These are phyloP conservation scores for Allantophomopsis lycopodina DNA, from an alignment of 2,329 filamentous ascomycete species.

Conservation along the genomic window DNA sequence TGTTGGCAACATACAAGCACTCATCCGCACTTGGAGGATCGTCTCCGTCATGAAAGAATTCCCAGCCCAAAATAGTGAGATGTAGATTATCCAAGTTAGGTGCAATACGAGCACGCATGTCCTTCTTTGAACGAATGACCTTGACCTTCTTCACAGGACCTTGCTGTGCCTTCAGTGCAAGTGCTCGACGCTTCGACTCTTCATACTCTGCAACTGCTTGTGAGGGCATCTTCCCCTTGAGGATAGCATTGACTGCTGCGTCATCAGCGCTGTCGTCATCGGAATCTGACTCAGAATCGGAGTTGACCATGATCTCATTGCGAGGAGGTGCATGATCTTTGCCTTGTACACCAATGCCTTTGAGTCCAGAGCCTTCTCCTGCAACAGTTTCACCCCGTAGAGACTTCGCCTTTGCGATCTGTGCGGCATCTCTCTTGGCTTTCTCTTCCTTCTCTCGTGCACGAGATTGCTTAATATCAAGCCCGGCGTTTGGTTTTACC, in stretches of 20 bases:
- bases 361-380: constrained; percentile 67
- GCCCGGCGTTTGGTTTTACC: constrained; percentile 1
- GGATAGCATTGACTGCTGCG: constrained; percentile 28
- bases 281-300: constrained; percentile 58
- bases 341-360: constrained; percentile 54
- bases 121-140: constrained; percentile 70
- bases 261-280: constrained; percentile 61
- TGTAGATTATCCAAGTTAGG: constrained; percentile 81
- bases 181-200: constrained; percentile 27
- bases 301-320: constrained; percentile 79
- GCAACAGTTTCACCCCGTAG: constrained; percentile 38
- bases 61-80: constrained; percentile 79
- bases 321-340: constrained; percentile 66
- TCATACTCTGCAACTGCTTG: constrained; percentile 25
- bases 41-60: constrained; percentile 82
- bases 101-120: constrained; percentile 84
- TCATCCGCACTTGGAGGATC: constrained; percentile 66
- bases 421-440: constrained; percentile 56
- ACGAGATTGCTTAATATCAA: constrained; percentile 25
- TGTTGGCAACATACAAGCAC: constrained; percentile 64
- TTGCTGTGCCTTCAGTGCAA: constrained; percentile 38
- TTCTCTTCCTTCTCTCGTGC: constrained; percentile 63
- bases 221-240: constrained; percentile 26
- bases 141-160: constrained; percentile 76
- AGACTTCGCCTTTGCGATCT: constrained; percentile 56